Conservation (phyloP, 225 moss, liverwort and hornwort species). For the Lunularia cruciata region DNA sequence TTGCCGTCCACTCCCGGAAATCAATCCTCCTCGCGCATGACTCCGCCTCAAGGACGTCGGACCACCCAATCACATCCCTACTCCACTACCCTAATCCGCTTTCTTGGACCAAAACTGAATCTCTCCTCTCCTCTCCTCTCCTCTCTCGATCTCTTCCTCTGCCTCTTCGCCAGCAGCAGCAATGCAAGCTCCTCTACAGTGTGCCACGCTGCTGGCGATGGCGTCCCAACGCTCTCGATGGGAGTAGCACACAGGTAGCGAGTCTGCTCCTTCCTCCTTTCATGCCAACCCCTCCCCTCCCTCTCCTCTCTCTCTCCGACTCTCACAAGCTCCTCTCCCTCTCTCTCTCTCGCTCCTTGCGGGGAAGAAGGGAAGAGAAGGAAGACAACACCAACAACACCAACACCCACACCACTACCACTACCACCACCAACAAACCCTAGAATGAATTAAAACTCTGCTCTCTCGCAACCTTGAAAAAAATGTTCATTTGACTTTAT, state of each 20-base stretch:
- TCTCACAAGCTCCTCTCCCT: too few relatives aligned
- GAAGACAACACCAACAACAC: too few relatives aligned
- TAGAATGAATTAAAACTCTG: constrained; percentile 1
- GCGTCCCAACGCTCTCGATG: neutral
- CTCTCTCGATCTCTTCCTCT: neutral
- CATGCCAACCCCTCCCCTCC: too few relatives aligned
- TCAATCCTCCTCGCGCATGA: neutral
- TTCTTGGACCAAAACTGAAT: too few relatives aligned
- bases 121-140: neutral
- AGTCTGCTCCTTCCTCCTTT: too few relatives aligned
- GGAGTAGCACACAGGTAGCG: neutral
- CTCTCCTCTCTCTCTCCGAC: too few relatives aligned
- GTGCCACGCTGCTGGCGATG: neutral
- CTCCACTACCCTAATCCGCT: neutral
- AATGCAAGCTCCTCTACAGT: neutral
- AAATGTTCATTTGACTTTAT: neutral
- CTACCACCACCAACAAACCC: constrained; percentile 10
- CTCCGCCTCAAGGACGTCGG: neutral
- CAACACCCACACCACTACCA: too few relatives aligned
- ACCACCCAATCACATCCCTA: neutral
- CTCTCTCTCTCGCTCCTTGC: too few relatives aligned
- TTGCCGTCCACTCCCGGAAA: neutral
- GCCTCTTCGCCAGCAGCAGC: neutral
- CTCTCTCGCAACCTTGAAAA: neutral
- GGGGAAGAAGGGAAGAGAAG: neutral